Conservation (phyloP, 306 rosid genomes). For the Glycine tomentella region DNA sequence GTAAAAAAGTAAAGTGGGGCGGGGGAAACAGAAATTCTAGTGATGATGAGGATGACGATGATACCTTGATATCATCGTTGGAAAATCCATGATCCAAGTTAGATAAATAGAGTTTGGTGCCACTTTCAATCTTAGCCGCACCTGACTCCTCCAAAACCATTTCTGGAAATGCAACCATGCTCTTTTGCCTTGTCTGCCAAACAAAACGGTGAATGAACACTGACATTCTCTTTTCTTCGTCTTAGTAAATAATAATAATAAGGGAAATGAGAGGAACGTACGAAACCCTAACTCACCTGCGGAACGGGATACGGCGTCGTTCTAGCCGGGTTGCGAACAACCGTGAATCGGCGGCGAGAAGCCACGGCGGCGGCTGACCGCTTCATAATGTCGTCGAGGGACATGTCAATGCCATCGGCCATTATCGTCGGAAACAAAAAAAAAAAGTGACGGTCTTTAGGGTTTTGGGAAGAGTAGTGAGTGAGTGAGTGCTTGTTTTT, state of each 20-base stretch:
- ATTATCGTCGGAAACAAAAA: slow-evolving; percentile 12
- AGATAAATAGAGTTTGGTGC: slow-evolving; percentile 47
- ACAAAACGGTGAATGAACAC: not conserved
- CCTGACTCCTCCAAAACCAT: not conserved
- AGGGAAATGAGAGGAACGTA: not conserved
- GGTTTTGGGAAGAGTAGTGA: not conserved
- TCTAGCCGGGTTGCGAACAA: not conserved
- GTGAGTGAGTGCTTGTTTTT: no score
- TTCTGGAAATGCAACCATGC: not conserved
- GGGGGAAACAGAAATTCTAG: no score
- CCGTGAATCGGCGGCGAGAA: slow-evolving; percentile 6
- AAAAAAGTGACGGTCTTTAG: not conserved
- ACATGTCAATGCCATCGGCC: slow-evolving; percentile 37
- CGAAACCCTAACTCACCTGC: slow-evolving; percentile 26
- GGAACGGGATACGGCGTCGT: slow-evolving; percentile 33
- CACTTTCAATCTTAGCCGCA: not conserved
- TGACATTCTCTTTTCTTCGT: not conserved
- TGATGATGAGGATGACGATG: no score
- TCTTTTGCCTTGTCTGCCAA: slow-evolving; percentile 28
- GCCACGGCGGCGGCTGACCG: slow-evolving; percentile 21
- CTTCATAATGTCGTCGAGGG: slow-evolving; percentile 43
- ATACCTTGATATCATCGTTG: slow-evolving; percentile 19
- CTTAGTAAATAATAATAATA: not conserved
- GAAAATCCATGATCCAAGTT: slow-evolving; percentile 47
- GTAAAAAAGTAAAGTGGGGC: no score